A percentile compares a stretch with the other conserved stretches of the same genome.
Conservation (phyloP, 2,329 filamentous ascomycete species). For the Stagonosporopsis rhizophila region DNA sequence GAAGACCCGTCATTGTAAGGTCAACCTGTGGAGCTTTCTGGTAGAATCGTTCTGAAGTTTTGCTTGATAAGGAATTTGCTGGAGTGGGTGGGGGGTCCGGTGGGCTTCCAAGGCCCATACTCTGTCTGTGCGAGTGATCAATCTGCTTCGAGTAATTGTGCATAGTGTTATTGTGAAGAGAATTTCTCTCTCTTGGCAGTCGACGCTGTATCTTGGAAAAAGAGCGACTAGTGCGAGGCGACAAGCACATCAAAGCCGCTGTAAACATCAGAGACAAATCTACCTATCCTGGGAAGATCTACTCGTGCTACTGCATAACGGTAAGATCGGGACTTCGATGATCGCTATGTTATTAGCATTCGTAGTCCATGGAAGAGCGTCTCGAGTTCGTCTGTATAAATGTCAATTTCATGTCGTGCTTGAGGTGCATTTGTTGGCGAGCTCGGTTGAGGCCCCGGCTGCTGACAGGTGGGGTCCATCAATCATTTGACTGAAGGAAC, state of each 20-base stretch:
- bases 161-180: background rate
- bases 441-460: background rate
- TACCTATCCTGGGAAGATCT: no score
- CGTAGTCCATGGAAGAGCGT: background rate
- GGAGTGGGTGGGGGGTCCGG: background rate
- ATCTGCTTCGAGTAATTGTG: background rate
- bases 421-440: background rate
- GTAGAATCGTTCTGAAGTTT: background rate
- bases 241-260: background rate
- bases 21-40: background rate
- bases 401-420: background rate
- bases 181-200: background rate
- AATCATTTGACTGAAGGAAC: background rate
- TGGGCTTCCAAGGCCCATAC: background rate
- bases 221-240: no score
- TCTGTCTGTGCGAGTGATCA: background rate
- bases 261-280: no score
- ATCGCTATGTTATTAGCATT: background rate
- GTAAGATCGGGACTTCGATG: background rate
- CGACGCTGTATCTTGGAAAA: no score
- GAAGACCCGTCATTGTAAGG: background rate
- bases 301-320: no score
- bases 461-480: background rate
- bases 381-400: background rate
- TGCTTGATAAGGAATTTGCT: background rate